Evolutionary conservation across 179 eudicot genomes (phyloP).

Genomic region (Silene noctiflora): DNA sequence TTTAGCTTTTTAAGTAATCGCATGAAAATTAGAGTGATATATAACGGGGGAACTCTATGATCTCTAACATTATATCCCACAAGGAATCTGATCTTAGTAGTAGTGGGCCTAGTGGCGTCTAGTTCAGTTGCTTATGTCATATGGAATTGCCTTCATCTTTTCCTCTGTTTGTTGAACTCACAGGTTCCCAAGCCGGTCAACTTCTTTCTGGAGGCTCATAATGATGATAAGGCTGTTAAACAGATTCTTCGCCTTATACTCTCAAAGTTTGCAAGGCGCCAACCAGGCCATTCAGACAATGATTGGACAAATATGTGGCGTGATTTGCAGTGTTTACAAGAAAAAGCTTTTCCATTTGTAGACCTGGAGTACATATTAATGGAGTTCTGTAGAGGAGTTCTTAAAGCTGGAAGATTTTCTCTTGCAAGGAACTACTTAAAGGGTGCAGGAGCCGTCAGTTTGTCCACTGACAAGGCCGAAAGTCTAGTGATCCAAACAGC

Average conservation of each 20-base stretch:
- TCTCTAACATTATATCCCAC: neutral
- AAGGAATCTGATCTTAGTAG: conserved; percentile 1
- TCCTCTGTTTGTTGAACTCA: conserved; percentile 6
- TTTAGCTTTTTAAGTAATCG: neutral
- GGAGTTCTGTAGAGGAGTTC: conserved; percentile 94
- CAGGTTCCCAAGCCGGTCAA: conserved; percentile 93
- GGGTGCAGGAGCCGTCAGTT: conserved; percentile 72
- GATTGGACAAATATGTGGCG: conserved; percentile 98
- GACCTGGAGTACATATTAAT: conserved; percentile 81
- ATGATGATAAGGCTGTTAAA: conserved; percentile 86
- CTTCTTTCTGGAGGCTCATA: conserved; percentile 61
- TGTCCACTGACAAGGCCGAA: conserved; percentile 90
- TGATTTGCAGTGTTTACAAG: conserved; percentile 85
- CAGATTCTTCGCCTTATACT: conserved; percentile 92
- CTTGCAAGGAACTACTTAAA: conserved; percentile 91
- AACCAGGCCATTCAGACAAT: conserved; percentile 72
- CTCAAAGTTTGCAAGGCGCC: conserved; percentile 83
- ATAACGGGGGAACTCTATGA: neutral
- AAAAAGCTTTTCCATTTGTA: conserved; percentile 84
- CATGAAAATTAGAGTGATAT: neutral
- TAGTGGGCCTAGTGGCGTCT: neutral
- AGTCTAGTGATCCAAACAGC: conserved; percentile 95
- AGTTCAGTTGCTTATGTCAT: neutral
- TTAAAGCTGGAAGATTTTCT: conserved; percentile 96
- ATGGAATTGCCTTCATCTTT: neutral